Base-by-base conservation (phyloP, 345 rosid species). In the Dimocarpus longan region DNA sequence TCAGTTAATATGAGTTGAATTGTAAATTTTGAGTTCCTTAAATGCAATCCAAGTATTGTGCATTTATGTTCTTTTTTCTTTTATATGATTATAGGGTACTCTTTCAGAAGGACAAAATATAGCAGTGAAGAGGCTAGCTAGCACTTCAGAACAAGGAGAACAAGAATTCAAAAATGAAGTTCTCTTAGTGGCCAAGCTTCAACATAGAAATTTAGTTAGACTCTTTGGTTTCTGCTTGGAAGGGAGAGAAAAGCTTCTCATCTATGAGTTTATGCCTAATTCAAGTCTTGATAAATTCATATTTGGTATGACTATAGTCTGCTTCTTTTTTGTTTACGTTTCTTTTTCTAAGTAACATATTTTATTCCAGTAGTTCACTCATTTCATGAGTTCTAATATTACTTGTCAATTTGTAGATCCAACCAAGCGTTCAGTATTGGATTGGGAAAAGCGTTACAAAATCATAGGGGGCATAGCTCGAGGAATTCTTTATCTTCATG, bases 111-210 rank as follows among this genome's bases (percentile, higher is more conserved):
- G 85, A 50, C 85, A 82, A 71, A 79, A 82, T 60, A 78, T 88
- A 15, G 90, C 91, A 2, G 91, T 87, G 28, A 89, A 90, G 68
- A 89, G 90, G 79, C 79, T 89, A 3, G 82, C 88, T 0, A 74
- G 3, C 48, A 66, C 6, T 52, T 87, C 90, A 6, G 74, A 65
- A 16, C 91, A 87, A 80, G 92, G 92, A 66, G 84, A 73, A 40
- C 6, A 28, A 1, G 87, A 90, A 81, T 87, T 90, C 77, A 85
- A 82, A 81, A 89, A 87, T 48, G 92, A 88, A 74, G 80, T 86
- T 6, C 4, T 78, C 7, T 65, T 88, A 66, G 85, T 90, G 22
- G 89, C 88, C 54, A 86, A 76, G 74, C 90, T 90, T 67, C 93
- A 86, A 32, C 91, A 90, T 62, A 83, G 88, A 77, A 87, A 90